phyloP scores from a whole-genome alignment of 148 eudicot genomes.

The Rhododendron henanense region DNA sequence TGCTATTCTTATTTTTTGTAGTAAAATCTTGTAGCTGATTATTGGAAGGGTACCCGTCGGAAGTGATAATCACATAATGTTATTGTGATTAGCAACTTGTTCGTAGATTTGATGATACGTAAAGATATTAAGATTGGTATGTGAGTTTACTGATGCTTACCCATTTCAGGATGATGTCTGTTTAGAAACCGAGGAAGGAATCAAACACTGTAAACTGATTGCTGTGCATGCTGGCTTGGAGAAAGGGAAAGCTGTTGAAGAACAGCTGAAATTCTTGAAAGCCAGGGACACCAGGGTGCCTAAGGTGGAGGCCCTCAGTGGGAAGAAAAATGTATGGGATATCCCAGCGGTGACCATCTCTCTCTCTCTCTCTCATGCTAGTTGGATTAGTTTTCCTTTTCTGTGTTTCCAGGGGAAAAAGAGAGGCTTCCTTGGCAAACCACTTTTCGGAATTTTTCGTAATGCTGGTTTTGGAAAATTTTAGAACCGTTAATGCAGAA shows the following conservation, averaged over 20 bases:
- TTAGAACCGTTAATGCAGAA: not conserved
- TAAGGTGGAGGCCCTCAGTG: constrained; percentile 72
- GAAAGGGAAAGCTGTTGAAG: constrained; percentile 50
- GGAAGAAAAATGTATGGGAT: constrained; percentile 79
- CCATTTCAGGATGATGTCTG: constrained; percentile 56
- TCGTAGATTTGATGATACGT: not conserved
- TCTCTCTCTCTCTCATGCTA: not conserved
- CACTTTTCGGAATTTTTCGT: not conserved
- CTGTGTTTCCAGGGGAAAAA: not conserved
- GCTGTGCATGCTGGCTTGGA: constrained; percentile 89
- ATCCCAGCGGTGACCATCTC: constrained; percentile 59
- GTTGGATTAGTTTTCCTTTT: not conserved
- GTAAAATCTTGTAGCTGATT: not conserved
- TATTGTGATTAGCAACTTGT: not conserved
- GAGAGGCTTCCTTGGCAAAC: not conserved
- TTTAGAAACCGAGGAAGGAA: constrained; percentile 60
- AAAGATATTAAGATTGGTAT: not conserved
- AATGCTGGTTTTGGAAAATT: not conserved
- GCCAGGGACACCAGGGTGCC: constrained; percentile 66
- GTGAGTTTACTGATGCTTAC: not conserved
- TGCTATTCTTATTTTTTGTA: not conserved
- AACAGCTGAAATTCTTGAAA: constrained; percentile 65
- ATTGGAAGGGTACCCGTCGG: not conserved
- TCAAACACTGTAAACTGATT: constrained; percentile 58
- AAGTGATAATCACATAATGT: not conserved